Conservation (phyloP, 441 rosid species). For the Mallotus repandus region DNA sequence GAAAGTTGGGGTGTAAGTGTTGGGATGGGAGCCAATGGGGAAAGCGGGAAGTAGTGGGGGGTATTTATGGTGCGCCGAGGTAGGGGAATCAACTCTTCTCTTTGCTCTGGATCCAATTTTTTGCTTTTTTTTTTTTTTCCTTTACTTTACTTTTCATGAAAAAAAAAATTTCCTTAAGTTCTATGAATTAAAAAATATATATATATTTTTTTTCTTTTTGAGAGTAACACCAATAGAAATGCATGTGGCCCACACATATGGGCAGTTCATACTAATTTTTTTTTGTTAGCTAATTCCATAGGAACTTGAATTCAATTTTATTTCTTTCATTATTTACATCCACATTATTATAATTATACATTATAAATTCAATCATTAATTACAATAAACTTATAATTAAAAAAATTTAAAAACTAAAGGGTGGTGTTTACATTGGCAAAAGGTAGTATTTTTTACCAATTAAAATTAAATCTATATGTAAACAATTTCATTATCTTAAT, state of each 20-base stretch:
- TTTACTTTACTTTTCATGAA: not conserved
- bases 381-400: no score
- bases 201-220: no score
- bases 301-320: not conserved
- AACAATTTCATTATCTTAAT: no score
- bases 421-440: no score
- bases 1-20: not conserved
- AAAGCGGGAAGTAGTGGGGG: constrained; percentile 37
- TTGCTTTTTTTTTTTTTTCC: no score
- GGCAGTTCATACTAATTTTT: constrained; percentile 12
- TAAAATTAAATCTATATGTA: no score
- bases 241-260: constrained; percentile 30
- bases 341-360: no score
- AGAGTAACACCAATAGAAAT: not conserved
- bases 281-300: constrained; percentile 4
- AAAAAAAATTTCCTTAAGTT: not conserved
- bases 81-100: not conserved
- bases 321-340: no score
- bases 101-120: not conserved
- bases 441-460: no score
- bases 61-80: constrained; percentile 36
- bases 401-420: no score
- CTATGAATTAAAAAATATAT: no score
- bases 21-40: constrained; percentile 25
- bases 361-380: no score